These are phyloP conservation scores for Rubroboletus pulcherrimus DNA, from an alignment of 768 basidiomycete genomes.

Conservation along the genomic window DNA sequence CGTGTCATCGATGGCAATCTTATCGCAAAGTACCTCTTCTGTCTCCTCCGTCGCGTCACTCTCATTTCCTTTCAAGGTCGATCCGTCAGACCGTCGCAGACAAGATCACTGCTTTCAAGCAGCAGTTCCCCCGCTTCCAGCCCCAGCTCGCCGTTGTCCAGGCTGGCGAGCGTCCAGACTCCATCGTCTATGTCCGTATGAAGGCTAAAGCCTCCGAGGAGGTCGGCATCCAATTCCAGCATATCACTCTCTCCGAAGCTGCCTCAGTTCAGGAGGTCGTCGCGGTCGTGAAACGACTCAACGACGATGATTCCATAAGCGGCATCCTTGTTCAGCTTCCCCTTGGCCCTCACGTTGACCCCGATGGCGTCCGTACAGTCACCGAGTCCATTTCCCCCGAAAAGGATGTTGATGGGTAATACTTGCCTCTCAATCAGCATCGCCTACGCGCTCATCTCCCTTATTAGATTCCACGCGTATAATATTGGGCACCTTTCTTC, in stretches of 20 bases:
- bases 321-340: conserved; percentile 97
- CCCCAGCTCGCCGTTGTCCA: conserved; percentile 91
- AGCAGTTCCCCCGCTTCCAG: conserved; percentile 80
- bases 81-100: conserved; percentile 75
- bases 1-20: conserved; percentile 79
- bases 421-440: conserved; percentile 11
- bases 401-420: conserved; percentile 96
- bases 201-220: conserved; percentile 94
- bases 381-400: conserved; percentile 93
- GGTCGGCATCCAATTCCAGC: conserved; percentile 84
- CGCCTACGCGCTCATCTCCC: conserved; percentile 2
- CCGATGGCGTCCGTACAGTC: conserved; percentile 82
- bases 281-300: conserved; percentile 73
- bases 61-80: conserved; percentile 46
- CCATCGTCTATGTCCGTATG: conserved; percentile 92
- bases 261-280: conserved; percentile 75
- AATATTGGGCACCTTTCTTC: conserved; percentile 96
- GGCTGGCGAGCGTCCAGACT: conserved; percentile 90
- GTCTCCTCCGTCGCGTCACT: conserved; percentile 7
- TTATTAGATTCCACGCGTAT: conserved; percentile 87
- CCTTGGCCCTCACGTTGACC: conserved; percentile 73
- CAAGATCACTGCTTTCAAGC: conserved; percentile 60
- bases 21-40: conserved; percentile 68
- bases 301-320: conserved; percentile 74
- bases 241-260: conserved; percentile 68